Conservation (phyloP, 2,329 filamentous ascomycete species). For the Fusarium armeniacum region DNA sequence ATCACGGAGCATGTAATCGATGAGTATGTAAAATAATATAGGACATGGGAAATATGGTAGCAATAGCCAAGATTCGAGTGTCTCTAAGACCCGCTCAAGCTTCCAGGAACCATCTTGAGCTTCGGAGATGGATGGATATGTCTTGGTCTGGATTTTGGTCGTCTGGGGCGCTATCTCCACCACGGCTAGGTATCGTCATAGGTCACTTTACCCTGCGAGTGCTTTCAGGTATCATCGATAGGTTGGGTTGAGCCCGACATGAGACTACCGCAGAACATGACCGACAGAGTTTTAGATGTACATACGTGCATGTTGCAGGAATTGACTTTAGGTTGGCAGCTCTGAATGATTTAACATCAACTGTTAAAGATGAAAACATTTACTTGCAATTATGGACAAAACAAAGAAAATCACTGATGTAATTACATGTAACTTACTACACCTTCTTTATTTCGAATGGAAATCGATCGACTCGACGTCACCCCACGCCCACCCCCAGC, state of each 20-base stretch:
- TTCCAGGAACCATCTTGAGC: slow-evolving; percentile 17
- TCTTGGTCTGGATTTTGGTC: slow-evolving; percentile 31
- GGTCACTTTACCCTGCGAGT: slow-evolving; percentile 33
- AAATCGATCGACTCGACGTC: slow-evolving; percentile 48
- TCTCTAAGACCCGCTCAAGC: slow-evolving; percentile 18
- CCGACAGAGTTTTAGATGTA: slow-evolving; percentile 7
- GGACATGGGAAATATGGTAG: background rate
- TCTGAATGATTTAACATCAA: background rate
- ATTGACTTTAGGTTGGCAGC: background rate
- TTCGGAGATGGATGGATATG: background rate
- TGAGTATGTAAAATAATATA: background rate
- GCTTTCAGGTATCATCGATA: slow-evolving; percentile 47
- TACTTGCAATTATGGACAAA: background rate
- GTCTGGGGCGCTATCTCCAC: slow-evolving; percentile 37
- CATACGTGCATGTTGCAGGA: background rate
- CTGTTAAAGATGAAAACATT: background rate
- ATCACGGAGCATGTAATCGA: background rate
- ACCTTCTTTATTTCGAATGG: slow-evolving; percentile 3
- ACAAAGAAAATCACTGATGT: slow-evolving; percentile 8
- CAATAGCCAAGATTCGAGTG: background rate
- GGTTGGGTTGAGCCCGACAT: slow-evolving; percentile 34
- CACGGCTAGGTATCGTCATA: slow-evolving; percentile 46
- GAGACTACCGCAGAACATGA: slow-evolving; percentile 13
- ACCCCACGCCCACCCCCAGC: slow-evolving; percentile 37
- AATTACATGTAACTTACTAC: slow-evolving; percentile 17